These are phyloP conservation scores for Saksenaea vasiformis DNA, from an alignment of 371 early-diverging fungal genomes.

Conservation along the genomic window DNA sequence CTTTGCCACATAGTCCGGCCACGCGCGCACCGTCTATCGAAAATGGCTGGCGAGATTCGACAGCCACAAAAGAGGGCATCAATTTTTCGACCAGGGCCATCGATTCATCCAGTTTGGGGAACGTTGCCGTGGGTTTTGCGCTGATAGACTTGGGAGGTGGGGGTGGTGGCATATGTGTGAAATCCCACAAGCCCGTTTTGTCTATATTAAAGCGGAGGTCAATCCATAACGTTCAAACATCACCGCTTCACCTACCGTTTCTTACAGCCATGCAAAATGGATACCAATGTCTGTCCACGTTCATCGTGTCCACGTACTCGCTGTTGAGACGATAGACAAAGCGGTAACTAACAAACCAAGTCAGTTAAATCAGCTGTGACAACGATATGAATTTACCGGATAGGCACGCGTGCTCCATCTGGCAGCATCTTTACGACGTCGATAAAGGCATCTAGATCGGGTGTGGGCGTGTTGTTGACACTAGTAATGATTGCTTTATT, in stretches of 20 bases:
- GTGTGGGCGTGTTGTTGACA: constrained; percentile 75
- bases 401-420: constrained; percentile 84
- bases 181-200: constrained; percentile 85
- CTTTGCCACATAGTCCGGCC: constrained; percentile 69
- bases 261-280: constrained; percentile 72
- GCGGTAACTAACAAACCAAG: constrained; percentile 50
- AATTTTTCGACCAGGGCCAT: constrained; percentile 63
- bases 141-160: constrained; percentile 36
- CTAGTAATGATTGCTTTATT: constrained; percentile 66
- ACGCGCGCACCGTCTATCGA: constrained; percentile 69
- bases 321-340: constrained; percentile 68
- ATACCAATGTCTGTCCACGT: constrained; percentile 85
- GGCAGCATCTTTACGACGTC: constrained; percentile 65
- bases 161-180: constrained; percentile 68
- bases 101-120: constrained; percentile 59
- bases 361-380: no score
- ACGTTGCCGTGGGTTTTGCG: constrained; percentile 57
- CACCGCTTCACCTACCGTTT: constrained; percentile 57
- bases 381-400: constrained; percentile 37
- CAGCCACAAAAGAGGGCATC: constrained; percentile 73
- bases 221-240: neutral
- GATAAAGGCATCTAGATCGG: constrained; percentile 77
- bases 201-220: no score
- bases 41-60: constrained; percentile 72
- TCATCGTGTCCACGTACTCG: constrained; percentile 75